phyloP scores from a whole-genome alignment of 2,329 filamentous ascomycete genomes.

The Alternaria dauci region DNA sequence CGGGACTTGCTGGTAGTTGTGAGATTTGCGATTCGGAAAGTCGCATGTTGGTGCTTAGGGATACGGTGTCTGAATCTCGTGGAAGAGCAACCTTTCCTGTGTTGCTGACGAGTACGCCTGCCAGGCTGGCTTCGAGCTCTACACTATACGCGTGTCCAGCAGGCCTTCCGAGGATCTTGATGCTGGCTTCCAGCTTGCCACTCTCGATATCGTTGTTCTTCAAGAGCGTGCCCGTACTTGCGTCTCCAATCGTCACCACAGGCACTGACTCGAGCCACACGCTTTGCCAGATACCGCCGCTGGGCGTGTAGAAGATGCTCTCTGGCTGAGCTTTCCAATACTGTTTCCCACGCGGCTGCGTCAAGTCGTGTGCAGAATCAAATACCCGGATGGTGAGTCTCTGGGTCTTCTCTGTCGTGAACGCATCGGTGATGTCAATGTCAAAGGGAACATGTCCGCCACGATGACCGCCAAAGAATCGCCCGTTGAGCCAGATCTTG shows the following conservation, averaged over 20 bases:
- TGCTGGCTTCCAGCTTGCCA: constrained; percentile 60
- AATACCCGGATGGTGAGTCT: constrained; percentile 65
- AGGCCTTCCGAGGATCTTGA: constrained; percentile 61
- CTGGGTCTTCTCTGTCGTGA: constrained; percentile 26
- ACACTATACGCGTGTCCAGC: constrained; percentile 59
- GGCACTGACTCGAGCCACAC: constrained; percentile 68
- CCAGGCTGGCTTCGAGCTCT: constrained; percentile 63
- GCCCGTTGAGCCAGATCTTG: constrained; percentile 64
- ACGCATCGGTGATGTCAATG: constrained; percentile 65
- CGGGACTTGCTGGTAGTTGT: constrained; percentile 49
- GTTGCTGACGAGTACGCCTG: constrained; percentile 58
- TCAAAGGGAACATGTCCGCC: constrained; percentile 67
- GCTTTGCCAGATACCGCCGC: constrained; percentile 66
- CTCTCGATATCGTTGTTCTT: constrained; percentile 62
- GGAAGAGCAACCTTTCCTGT: constrained; percentile 56
- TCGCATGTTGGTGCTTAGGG: constrained; percentile 60
- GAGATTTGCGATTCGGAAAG: constrained; percentile 55
- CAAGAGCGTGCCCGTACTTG: constrained; percentile 66
- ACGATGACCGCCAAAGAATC: constrained; percentile 62
- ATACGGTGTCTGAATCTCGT: constrained; percentile 59
- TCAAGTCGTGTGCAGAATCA: constrained; percentile 70
- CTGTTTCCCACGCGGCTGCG: constrained; percentile 73
- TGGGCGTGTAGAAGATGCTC: constrained; percentile 67
- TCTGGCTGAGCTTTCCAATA: constrained; percentile 70
- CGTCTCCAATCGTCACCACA: constrained; percentile 61